Percentiles rank a stretch among this genome's conserved stretches.
Conservation (phyloP, 495 filamentous ascomycete species). For the Parachaetomium inaequale region DNA sequence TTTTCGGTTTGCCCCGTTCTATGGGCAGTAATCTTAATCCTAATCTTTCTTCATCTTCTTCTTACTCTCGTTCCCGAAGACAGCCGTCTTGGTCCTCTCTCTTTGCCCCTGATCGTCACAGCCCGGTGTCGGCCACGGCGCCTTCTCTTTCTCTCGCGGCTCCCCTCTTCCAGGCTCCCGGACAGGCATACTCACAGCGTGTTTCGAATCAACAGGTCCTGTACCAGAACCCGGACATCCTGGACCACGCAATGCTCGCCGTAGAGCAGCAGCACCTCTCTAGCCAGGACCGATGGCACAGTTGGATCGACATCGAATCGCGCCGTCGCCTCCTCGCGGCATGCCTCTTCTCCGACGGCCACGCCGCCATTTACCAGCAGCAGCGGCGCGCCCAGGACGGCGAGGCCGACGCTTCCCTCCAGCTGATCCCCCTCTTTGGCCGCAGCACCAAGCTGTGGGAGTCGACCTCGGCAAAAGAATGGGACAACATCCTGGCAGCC, state of each 20-base stretch:
- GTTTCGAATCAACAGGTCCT: constrained; percentile 41
- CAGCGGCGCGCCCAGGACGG: constrained; percentile 36
- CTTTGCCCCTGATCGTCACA: constrained; percentile 24
- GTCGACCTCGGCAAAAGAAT: constrained; percentile 35
- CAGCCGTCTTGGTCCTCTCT: constrained; percentile 31
- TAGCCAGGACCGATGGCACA: constrained; percentile 41
- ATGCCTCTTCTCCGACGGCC: constrained; percentile 51
- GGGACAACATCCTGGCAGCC: constrained; percentile 29
- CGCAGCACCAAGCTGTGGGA: constrained; percentile 40
- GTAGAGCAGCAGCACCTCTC: constrained; percentile 30
- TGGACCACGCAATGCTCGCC: constrained; percentile 26
- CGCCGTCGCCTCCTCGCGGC: constrained; percentile 47
- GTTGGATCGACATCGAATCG: constrained; percentile 48
- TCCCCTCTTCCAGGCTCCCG: constrained; percentile 18
- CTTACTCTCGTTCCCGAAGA: constrained; percentile 11
- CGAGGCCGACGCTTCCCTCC: constrained; percentile 28
- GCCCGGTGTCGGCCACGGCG: constrained; percentile 13
- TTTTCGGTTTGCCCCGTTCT: neutral
- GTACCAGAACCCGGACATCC: constrained; percentile 28
- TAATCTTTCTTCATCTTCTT: constrained; percentile 18
- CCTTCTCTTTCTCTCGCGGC: constrained; percentile 25
- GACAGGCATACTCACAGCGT: constrained; percentile 46
- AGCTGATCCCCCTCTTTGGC: constrained; percentile 38
- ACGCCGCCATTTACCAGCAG: constrained; percentile 49
- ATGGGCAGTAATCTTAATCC: constrained; percentile 16